Conservation (phyloP, 73 alveolate species). For the Paramecium octaurelia region DNA sequence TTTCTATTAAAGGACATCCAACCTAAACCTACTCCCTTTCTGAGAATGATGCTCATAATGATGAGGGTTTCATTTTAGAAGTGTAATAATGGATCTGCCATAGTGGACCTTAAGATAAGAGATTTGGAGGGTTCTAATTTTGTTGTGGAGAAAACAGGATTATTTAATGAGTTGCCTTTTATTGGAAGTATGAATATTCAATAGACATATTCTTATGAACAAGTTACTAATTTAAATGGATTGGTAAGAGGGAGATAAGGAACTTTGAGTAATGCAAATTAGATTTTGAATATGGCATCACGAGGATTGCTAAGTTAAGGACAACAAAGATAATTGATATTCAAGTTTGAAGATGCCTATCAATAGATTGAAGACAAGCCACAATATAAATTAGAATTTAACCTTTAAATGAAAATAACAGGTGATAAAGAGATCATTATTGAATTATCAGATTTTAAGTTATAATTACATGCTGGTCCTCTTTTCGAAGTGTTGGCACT, state of each 20-base stretch:
- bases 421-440: slow-evolving; percentile 34
- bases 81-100: slow-evolving; percentile 22
- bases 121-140: not conserved
- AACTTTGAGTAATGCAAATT: not conserved
- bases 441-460: slow-evolving; percentile 11
- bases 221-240: slow-evolving; percentile 22
- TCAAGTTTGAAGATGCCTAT: slow-evolving; percentile 17
- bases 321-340: not conserved
- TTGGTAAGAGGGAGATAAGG: not conserved
- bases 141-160: not conserved
- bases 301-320: not conserved
- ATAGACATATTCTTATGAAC: not conserved
- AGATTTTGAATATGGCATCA: not conserved
- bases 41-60: slow-evolving; percentile 18
- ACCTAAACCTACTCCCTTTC: slow-evolving; percentile 42
- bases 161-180: slow-evolving; percentile 16
- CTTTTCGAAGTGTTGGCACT: not conserved
- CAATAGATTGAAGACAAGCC: not conserved
- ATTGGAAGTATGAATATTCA: slow-evolving; percentile 17
- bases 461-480: slow-evolving; percentile 45
- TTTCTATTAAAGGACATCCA: not conserved
- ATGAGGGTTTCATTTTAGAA: slow-evolving; percentile 10
- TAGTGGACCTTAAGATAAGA: not conserved
- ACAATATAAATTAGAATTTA: not conserved
- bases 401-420: not conserved